A percentile compares a stretch with the other conserved stretches of the same genome.
Conservation (phyloP, 2,329 filamentous ascomycete species). For the Alternaria sp. region DNA sequence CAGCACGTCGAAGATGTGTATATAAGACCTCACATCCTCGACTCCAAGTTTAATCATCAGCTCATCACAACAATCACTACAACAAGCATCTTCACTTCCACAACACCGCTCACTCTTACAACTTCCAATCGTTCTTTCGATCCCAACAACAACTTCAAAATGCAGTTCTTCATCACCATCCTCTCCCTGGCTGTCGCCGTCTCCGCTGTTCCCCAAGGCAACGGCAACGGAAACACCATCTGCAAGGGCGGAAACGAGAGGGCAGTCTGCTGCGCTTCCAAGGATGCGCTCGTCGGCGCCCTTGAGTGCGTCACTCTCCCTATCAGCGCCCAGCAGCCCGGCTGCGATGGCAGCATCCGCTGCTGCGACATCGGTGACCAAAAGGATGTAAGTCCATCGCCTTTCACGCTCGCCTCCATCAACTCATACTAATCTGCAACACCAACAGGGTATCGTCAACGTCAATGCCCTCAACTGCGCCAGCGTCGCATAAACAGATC, state of each 20-base stretch:
- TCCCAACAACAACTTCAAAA: neutral
- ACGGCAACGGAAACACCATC: neutral
- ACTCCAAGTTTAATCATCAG: neutral
- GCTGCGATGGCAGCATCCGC: neutral
- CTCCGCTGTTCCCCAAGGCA: neutral
- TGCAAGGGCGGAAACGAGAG: neutral
- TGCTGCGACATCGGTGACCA: neutral
- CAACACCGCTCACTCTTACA: neutral
- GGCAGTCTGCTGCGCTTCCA: neutral
- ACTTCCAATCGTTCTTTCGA: neutral
- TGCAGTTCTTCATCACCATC: neutral
- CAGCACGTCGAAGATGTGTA: neutral
- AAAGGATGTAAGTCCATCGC: neutral
- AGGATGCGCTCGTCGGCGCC: neutral
- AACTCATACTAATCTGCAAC: neutral
- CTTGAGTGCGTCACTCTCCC: neutral
- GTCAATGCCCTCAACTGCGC: neutral
- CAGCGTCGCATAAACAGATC: neutral
- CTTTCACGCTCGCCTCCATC: neutral
- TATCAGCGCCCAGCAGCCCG: neutral
- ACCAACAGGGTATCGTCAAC: neutral
- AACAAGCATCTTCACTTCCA: neutral
- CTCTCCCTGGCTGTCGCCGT: neutral
- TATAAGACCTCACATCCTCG: neutral
- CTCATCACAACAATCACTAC: neutral